Percentiles rank a stretch among this genome's conserved stretches.
Conservation (phyloP, 2,329 filamentous ascomycete species). For the Emmonsiellopsis sp. region DNA sequence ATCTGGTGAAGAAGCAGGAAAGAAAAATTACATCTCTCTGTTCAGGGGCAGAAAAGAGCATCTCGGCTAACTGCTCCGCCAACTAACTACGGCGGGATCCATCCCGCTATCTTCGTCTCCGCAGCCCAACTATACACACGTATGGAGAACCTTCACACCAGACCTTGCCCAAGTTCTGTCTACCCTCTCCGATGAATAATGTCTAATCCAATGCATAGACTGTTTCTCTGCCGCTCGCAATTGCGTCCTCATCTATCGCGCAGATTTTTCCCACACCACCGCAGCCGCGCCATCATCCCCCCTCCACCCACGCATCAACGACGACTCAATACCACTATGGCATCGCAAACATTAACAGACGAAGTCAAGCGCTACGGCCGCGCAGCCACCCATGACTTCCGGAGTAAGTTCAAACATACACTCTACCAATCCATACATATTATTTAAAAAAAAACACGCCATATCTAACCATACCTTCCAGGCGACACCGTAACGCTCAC, state of each 20-base stretch:
- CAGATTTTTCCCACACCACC: not conserved
- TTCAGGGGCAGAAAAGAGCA: no score
- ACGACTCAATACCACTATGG: not conserved
- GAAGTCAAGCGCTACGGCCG: not conserved
- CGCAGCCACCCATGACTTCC: not conserved
- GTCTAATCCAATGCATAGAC: not conserved
- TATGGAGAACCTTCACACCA: no score
- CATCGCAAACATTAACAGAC: not conserved
- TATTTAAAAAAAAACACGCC: not conserved
- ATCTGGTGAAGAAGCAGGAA: no score
- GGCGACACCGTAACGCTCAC: slow-evolving; percentile 66
- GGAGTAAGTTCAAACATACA: not conserved
- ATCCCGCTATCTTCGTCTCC: no score
- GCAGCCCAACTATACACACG: no score
- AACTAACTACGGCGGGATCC: no score
- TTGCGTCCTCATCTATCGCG: not conserved
- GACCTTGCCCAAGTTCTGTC: not conserved
- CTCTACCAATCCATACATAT: not conserved
- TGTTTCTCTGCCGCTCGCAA: not conserved
- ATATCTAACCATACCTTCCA: slow-evolving; percentile 17
- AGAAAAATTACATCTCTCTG: no score
- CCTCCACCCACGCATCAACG: not conserved
- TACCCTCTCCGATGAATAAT: not conserved
- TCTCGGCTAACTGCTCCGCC: no score
- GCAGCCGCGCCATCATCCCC: not conserved